These are phyloP conservation scores for Hemileccinum rubropunctum DNA, from an alignment of 768 basidiomycete genomes.

Conservation along the genomic window DNA sequence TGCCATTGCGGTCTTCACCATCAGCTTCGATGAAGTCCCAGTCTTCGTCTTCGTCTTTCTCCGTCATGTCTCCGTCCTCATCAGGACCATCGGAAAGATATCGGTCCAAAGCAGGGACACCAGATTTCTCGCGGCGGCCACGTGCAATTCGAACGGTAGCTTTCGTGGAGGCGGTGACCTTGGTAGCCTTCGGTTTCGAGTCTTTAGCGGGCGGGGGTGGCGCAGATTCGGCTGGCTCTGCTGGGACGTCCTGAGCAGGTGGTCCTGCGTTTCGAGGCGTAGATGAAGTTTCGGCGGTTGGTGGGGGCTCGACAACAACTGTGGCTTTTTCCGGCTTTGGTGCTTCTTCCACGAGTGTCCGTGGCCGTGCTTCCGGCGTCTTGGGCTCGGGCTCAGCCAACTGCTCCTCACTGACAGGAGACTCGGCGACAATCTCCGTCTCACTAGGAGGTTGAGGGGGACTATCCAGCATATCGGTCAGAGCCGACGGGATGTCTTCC, in stretches of 20 bases:
- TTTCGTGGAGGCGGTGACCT: slow-evolving; percentile 14
- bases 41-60: slow-evolving; percentile 68
- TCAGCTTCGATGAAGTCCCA: slow-evolving; percentile 90
- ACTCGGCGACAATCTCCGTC: slow-evolving; percentile 37
- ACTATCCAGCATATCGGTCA: slow-evolving; percentile 18
- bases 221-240: slow-evolving; percentile 18
- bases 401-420: slow-evolving; percentile 30
- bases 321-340: slow-evolving; percentile 14
- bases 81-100: slow-evolving; percentile 56
- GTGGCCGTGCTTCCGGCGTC: slow-evolving; percentile 68
- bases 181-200: slow-evolving; percentile 26
- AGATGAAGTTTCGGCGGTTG: slow-evolving; percentile 14
- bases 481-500: slow-evolving; percentile 34
- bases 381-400: slow-evolving; percentile 59
- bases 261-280: slow-evolving; percentile 15
- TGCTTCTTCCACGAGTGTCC: slow-evolving; percentile 31
- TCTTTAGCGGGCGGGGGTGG: slow-evolving; percentile 34
- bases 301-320: slow-evolving; percentile 13
- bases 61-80: slow-evolving; percentile 41
- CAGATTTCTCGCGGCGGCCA: slow-evolving; percentile 75
- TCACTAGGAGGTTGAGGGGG: slow-evolving; percentile 25
- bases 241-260: neutral
- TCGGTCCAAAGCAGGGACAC: slow-evolving; percentile 75
- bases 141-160: slow-evolving; percentile 32
- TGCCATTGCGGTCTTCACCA: slow-evolving; percentile 81